Evolutionary conservation across 768 basidiomycete genomes (phyloP).

Genomic region (Melanogaster broomeanus): DNA sequence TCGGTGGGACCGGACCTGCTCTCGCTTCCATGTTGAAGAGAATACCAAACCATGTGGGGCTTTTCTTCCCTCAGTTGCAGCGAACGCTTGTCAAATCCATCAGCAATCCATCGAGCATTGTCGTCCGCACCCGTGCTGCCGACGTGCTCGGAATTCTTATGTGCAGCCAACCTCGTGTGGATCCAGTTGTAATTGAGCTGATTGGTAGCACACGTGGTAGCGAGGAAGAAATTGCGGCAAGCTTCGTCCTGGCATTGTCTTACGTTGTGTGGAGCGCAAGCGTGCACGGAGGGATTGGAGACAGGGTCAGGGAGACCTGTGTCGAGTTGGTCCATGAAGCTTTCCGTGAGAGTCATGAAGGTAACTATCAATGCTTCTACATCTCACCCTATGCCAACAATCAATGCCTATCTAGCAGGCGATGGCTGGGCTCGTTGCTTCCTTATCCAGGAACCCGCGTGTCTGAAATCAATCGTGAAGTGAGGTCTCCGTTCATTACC

Average conservation of each 20-base stretch:
- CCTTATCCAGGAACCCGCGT: constrained; percentile 60
- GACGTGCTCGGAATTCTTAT: constrained; percentile 87
- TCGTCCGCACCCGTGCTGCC: constrained; percentile 81
- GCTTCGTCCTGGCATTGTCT: constrained; percentile 75
- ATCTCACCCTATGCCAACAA: neutral
- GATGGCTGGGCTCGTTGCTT: constrained; percentile 60
- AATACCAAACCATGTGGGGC: constrained; percentile 89
- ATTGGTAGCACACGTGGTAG: constrained; percentile 61
- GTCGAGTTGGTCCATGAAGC: constrained; percentile 77
- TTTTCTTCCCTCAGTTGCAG: constrained; percentile 98
- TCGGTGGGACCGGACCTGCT: constrained; percentile 84
- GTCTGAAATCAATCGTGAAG: constrained; percentile 68
- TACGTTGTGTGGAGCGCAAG: constrained; percentile 66
- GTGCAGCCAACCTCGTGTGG: constrained; percentile 86
- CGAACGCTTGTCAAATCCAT: constrained; percentile 95
- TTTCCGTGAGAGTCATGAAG: constrained; percentile 72
- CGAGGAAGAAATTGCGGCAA: constrained; percentile 70
- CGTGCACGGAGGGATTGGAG: constrained; percentile 69
- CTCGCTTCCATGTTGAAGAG: constrained; percentile 82
- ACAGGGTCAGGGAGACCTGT: constrained; percentile 70
- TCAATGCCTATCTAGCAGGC: constrained; percentile 40
- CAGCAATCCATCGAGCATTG: constrained; percentile 73
- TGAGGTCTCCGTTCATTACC: constrained; percentile 38
- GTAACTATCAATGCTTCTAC: constrained; percentile 37
- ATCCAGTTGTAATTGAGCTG: constrained; percentile 93